These are phyloP conservation scores for Breynia disticha DNA, from an alignment of 441 rosid species.

Conservation along the genomic window DNA sequence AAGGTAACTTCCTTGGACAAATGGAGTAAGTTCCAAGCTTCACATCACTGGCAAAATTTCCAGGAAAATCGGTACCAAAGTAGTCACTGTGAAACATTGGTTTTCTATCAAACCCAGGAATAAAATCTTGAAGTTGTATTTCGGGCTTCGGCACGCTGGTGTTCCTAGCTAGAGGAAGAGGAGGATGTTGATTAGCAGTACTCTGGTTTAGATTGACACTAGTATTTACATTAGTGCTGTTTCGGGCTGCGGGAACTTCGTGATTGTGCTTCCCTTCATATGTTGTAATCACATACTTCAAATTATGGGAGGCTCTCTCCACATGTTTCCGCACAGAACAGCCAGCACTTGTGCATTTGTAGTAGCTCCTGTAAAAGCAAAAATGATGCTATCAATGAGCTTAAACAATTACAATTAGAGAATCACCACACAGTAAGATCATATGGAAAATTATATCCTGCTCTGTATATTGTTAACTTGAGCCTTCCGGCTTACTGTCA, in stretches of 20 bases:
- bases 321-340: slow-evolving; percentile 63
- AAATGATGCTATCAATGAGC: not conserved
- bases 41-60: slow-evolving; percentile 34
- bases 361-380: slow-evolving; percentile 45
- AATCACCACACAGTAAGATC: too few species aligned
- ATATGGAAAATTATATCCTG: too few species aligned
- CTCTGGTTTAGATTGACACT: slow-evolving; percentile 17
- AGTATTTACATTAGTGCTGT: slow-evolving; percentile 28
- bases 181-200: slow-evolving; percentile 21
- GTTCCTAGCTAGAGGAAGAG: slow-evolving; percentile 24
- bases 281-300: slow-evolving; percentile 46
- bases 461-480: too few species aligned
- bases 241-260: slow-evolving; percentile 60
- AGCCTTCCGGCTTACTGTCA: not conserved
- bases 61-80: slow-evolving; percentile 26
- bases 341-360: slow-evolving; percentile 60
- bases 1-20: slow-evolving; percentile 39
- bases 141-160: slow-evolving; percentile 25
- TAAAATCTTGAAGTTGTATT: slow-evolving; percentile 31
- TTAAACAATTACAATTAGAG: too few species aligned
- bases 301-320: slow-evolving; percentile 57
- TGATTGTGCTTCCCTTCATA: slow-evolving; percentile 68
- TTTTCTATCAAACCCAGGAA: slow-evolving; percentile 29
- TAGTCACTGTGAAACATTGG: slow-evolving; percentile 22
- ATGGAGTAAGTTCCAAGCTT: slow-evolving; percentile 28